phyloP scores from a whole-genome alignment of 495 filamentous ascomycete species.

The Friedmanniomyces endolithicus region DNA sequence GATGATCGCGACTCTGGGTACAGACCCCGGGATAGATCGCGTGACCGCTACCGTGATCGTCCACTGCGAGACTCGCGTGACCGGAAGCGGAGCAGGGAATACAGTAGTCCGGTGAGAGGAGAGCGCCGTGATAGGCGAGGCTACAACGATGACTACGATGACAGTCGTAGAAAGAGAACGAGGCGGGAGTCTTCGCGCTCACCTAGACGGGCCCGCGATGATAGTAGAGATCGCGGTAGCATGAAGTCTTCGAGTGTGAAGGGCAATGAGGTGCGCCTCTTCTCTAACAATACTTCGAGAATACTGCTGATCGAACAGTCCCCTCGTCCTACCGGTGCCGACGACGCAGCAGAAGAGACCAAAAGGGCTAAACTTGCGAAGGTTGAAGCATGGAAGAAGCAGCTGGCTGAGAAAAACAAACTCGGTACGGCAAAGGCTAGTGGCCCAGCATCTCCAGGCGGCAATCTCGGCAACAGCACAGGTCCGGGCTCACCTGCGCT shows the following conservation, averaged over 20 bases:
- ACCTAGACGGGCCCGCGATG: conserved; percentile 3
- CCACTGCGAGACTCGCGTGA: conserved; percentile 1
- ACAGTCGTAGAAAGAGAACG: conserved; percentile 13
- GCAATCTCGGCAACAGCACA: not conserved
- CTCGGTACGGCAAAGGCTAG: not conserved
- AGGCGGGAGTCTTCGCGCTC: conserved; percentile 2
- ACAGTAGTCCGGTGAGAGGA: conserved; percentile 16
- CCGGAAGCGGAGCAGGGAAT: conserved; percentile 17
- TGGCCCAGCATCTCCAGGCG: not conserved
- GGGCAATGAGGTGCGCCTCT: conserved; percentile 12
- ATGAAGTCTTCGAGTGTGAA: conserved; percentile 1
- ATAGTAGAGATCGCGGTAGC: conserved; percentile 10
- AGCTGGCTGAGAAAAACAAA: conserved; percentile 5
- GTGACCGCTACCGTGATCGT: conserved; percentile 12
- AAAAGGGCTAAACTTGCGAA: conserved; percentile 17
- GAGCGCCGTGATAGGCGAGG: not conserved
- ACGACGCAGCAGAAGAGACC: conserved; percentile 10
- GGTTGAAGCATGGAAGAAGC: conserved; percentile 23
- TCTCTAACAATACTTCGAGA: not conserved
- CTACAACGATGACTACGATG: conserved; percentile 18
- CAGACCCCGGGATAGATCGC: conserved; percentile 8
- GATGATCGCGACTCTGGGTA: conserved; percentile 1
- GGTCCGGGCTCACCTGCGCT: not conserved
- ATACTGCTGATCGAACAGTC: conserved; percentile 16
- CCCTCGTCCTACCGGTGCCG: conserved; percentile 7